Evolutionary conservation across 2,329 filamentous ascomycete species (phyloP).

Genomic region (Penicillium psychrosexuale): DNA sequence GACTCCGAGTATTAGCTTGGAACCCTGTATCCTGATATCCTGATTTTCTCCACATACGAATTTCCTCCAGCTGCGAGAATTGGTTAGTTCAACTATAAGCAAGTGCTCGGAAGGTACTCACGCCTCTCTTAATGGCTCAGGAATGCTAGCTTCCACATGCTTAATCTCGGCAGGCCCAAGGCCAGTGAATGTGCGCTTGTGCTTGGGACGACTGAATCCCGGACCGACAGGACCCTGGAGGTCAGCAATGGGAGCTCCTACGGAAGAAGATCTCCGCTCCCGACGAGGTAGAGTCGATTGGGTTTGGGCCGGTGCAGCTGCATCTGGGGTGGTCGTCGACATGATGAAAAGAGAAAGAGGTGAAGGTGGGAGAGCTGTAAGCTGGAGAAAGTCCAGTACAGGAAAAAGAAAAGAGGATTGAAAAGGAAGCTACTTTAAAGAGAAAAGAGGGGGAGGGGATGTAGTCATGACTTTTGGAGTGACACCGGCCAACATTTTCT

Average conservation of each 20-base stretch:
- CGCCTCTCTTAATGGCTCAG: conserved; percentile 79
- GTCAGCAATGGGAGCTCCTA: conserved; percentile 77
- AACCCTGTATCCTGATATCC: too few species aligned
- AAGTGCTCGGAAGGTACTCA: conserved; percentile 53
- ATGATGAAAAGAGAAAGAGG: background rate
- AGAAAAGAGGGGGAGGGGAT: conserved; percentile 4
- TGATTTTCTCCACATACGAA: conserved; percentile 43
- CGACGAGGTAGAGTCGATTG: conserved; percentile 41
- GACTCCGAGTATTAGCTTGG: conserved; percentile 5
- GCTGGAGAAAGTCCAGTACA: conserved; percentile 22
- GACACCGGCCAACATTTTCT: conserved; percentile 3
- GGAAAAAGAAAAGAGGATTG: background rate
- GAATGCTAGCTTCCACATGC: conserved; percentile 84
- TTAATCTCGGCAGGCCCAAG: conserved; percentile 92
- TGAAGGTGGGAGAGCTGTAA: background rate
- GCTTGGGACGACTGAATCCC: conserved; percentile 84
- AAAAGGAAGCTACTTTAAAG: conserved; percentile 6
- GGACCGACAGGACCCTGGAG: conserved; percentile 84
- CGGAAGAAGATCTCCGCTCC: conserved; percentile 79
- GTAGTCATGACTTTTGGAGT: conserved; percentile 7
- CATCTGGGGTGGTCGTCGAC: background rate
- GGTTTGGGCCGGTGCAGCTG: conserved; percentile 20
- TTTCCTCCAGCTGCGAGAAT: conserved; percentile 55
- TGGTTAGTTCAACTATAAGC: conserved; percentile 17
- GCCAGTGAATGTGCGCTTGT: conserved; percentile 94